A percentile compares a stretch with the other conserved stretches of the same genome.
These are phyloP conservation scores for Blepharisma japonicum DNA, from an alignment of 73 alveolate species.

Conservation along the genomic window DNA sequence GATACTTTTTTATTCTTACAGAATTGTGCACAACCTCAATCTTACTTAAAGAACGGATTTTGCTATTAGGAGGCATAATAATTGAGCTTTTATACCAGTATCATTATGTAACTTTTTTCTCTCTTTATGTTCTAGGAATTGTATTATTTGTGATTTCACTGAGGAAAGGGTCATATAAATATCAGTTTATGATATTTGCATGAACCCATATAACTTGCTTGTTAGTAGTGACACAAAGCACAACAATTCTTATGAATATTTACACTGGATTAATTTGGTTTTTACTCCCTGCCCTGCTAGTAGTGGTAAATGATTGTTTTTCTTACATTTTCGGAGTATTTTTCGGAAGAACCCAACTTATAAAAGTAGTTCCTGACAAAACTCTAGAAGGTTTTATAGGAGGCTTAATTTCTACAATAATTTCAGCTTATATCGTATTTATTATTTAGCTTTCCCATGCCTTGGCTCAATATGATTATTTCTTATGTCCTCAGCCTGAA, in stretches of 20 bases:
- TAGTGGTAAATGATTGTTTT: slow-evolving; percentile 80
- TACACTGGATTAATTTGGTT: slow-evolving; percentile 96
- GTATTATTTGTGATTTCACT: slow-evolving; percentile 4
- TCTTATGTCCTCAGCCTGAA: neutral
- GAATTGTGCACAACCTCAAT: neutral
- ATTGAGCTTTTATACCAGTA: slow-evolving; percentile 33
- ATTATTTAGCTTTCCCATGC: neutral
- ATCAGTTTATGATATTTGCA: neutral
- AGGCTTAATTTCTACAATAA: slow-evolving; percentile 2
- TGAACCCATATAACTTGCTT: neutral
- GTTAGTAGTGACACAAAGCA: neutral
- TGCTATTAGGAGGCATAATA: neutral
- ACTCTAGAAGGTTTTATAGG: slow-evolving; percentile 99
- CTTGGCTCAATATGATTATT: neutral
- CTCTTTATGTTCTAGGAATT: neutral
- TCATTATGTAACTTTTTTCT: neutral
- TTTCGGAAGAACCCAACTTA: slow-evolving; percentile 87
- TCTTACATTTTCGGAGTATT: slow-evolving; percentile 89
- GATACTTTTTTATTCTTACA: neutral
- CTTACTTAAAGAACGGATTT: neutral
- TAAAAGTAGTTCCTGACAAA: slow-evolving; percentile 91
- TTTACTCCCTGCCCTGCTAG: slow-evolving; percentile 83
- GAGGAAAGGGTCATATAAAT: neutral
- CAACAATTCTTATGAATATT: slow-evolving; percentile 53
- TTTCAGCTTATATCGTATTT: neutral